These are phyloP conservation scores for Phlebopus sp. DNA, from an alignment of 1,284 basidiomycete genomes.

Conservation along the genomic window DNA sequence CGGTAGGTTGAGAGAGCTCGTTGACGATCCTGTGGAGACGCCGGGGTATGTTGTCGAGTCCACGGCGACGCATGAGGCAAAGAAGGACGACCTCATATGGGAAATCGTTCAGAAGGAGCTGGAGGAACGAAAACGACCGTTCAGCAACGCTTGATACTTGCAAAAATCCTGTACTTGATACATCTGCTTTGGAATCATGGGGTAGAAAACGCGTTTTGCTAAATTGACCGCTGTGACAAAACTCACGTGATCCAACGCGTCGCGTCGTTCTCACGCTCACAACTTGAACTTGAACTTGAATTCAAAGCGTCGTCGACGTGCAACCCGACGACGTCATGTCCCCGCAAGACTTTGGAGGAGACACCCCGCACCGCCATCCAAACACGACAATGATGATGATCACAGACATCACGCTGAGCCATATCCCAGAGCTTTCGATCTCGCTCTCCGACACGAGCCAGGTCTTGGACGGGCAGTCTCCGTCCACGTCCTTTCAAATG, in stretches of 20 bases:
- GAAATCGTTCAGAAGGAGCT: neutral
- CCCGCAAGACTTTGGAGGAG: neutral
- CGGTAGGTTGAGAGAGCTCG: neutral
- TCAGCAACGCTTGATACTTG: neutral
- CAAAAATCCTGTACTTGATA: too few relatives aligned
- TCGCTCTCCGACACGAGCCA: constrained; percentile 37
- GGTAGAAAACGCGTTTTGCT: too few relatives aligned
- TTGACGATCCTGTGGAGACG: neutral
- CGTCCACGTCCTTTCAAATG: constrained; percentile 50
- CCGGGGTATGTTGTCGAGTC: neutral
- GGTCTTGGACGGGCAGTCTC: constrained; percentile 22
- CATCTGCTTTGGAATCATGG: too few relatives aligned
- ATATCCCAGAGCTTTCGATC: constrained; percentile 43
- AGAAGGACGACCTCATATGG: neutral
- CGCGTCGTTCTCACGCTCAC: too few relatives aligned
- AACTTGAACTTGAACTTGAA: too few relatives aligned
- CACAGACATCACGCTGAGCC: constrained; percentile 44
- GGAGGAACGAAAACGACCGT: neutral
- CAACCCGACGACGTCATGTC: too few relatives aligned
- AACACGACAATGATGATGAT: constrained; percentile 18
- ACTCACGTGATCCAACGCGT: too few relatives aligned
- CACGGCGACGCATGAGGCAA: neutral
- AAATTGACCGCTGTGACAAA: too few relatives aligned
- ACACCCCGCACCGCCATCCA: neutral
- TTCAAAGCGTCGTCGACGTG: too few relatives aligned